phyloP scores from a whole-genome alignment of 768 basidiomycete species.

The Porpolomopsis calyptriformis region DNA sequence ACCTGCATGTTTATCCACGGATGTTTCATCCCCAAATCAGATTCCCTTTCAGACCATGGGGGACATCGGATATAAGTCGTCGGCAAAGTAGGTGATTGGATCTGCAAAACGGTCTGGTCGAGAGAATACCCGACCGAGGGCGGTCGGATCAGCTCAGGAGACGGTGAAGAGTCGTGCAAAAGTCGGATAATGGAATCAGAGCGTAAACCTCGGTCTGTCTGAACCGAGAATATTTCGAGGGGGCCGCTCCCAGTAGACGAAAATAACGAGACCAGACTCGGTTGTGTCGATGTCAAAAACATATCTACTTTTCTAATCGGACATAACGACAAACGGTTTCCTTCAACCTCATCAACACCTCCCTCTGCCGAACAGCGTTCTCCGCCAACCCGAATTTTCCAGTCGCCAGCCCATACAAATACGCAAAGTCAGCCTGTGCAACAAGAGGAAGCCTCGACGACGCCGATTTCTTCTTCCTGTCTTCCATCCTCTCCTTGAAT shows the following conservation, averaged over 20 bases:
- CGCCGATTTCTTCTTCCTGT: slow-evolving; percentile 43
- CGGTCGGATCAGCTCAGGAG: slow-evolving; percentile 40
- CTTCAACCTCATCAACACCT: slow-evolving; percentile 47
- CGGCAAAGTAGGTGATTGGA: slow-evolving; percentile 65
- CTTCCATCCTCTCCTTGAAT: slow-evolving; percentile 72
- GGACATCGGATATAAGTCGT: slow-evolving; percentile 64
- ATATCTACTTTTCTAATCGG: slow-evolving; percentile 20
- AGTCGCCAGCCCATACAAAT: slow-evolving; percentile 52
- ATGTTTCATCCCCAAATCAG: slow-evolving; percentile 50
- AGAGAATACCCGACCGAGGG: slow-evolving; percentile 26
- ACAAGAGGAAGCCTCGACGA: slow-evolving; percentile 60
- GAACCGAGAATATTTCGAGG: slow-evolving; percentile 41
- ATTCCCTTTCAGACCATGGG: slow-evolving; percentile 9
- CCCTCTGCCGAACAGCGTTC: slow-evolving; percentile 40
- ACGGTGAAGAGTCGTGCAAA: slow-evolving; percentile 46
- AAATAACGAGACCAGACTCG: slow-evolving; percentile 58
- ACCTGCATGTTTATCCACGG: slow-evolving; percentile 71
- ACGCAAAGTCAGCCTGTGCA: slow-evolving; percentile 85
- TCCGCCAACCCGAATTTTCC: slow-evolving; percentile 43
- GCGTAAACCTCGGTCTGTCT: slow-evolving; percentile 39
- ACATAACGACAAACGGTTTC: slow-evolving; percentile 13
- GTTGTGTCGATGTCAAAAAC: slow-evolving; percentile 52
- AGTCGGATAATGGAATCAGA: slow-evolving; percentile 57
- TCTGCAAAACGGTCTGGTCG: slow-evolving; percentile 62
- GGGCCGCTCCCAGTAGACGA: slow-evolving; percentile 62